A percentile compares a stretch with the other conserved stretches of the same genome.
These are phyloP conservation scores for Plantago rigida DNA, from an alignment of 305 asterid genomes.

Conservation along the genomic window DNA sequence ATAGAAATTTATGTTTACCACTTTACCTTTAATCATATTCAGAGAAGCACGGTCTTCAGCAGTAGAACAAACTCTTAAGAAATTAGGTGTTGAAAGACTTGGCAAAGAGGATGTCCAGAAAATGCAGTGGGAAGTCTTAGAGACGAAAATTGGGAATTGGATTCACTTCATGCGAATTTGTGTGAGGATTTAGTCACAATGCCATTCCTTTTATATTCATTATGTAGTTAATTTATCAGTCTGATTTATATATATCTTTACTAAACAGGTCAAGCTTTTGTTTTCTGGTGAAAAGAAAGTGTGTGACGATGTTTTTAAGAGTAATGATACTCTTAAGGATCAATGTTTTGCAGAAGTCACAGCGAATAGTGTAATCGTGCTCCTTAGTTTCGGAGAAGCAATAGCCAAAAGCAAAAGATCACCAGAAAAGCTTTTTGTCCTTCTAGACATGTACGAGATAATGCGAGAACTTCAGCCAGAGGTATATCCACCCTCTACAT, in stretches of 20 bases:
- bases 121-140: slow-evolving; percentile 96
- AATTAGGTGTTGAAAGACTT: slow-evolving; percentile 82
- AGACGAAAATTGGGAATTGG: slow-evolving; percentile 92
- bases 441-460: slow-evolving; percentile 90
- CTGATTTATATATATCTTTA: slow-evolving; percentile 9
- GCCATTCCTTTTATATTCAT: slow-evolving; percentile 2
- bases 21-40: slow-evolving; percentile 18
- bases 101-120: slow-evolving; percentile 89
- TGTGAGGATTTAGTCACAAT: slow-evolving; percentile 37
- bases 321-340: slow-evolving; percentile 56
- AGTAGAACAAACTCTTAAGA: slow-evolving; percentile 69
- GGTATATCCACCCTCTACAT: slow-evolving; percentile 33
- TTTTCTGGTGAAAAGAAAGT: slow-evolving; percentile 81
- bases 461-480: slow-evolving; percentile 91
- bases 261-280: slow-evolving; percentile 66
- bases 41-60: slow-evolving; percentile 73
- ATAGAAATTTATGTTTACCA: slow-evolving; percentile 18
- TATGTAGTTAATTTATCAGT: slow-evolving; percentile 17
- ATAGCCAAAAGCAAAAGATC: slow-evolving; percentile 89
- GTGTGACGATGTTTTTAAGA: slow-evolving; percentile 63
- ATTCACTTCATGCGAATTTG: slow-evolving; percentile 77
- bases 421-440: slow-evolving; percentile 91
- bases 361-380: slow-evolving; percentile 53
- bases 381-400: slow-evolving; percentile 91
- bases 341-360: slow-evolving; percentile 82